Evolutionary conservation across 768 basidiomycete genomes (phyloP), one percentile per base, ranked within the genome.

Genomic region (Xerocomellus dryophilus): DNA sequence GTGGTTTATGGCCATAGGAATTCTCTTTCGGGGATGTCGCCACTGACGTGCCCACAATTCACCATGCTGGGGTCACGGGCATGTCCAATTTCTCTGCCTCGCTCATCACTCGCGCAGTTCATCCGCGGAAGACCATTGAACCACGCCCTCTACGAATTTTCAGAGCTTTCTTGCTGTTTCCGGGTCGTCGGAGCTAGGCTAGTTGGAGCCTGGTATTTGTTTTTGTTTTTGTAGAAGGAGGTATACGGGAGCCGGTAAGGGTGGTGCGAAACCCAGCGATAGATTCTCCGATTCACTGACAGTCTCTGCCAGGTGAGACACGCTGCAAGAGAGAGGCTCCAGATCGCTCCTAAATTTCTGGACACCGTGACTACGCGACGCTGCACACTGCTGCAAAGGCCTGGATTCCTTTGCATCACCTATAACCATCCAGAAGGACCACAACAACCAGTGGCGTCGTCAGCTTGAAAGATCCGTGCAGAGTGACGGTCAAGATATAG

Each of bases 231-330:
- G 34, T 15, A 34, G 48, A 29, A 36, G 29, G 46, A 21, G 25
- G 9, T 2, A 29, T 52, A 21, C 18, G 32, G 40, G 40, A 35
- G 18, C 21, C 32, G 27, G 45, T 35, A 34, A 42, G 34, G 20
- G 31, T 42, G 23, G 31, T 51, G 43, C 42, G 50, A 63, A 63
- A 59, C 57, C 57, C 61, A 62, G 57, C 57, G 56, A 62, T 60
- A 50, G 23, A 53, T 61, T 58, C 60, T 61, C 56, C 60, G 60
- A 62, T 44, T 55, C 43, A 56, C 56, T 39, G 43, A 51, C 61
- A 54, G 38, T 25, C 27, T 46, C 34, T 20, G 35, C 34, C 36
- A 21, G 50, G 39, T 38, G 29, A 46, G 36, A 44, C 32, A 52
- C 60, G 36, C 44, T 27, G 42, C 48, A 32, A 25, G 23, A 25